Percentiles rank a stretch among this genome's conserved stretches.
Evolutionary conservation across 805 yeast species (phyloP).

Genomic region (Saccharomyces kudriavzevii): DNA sequence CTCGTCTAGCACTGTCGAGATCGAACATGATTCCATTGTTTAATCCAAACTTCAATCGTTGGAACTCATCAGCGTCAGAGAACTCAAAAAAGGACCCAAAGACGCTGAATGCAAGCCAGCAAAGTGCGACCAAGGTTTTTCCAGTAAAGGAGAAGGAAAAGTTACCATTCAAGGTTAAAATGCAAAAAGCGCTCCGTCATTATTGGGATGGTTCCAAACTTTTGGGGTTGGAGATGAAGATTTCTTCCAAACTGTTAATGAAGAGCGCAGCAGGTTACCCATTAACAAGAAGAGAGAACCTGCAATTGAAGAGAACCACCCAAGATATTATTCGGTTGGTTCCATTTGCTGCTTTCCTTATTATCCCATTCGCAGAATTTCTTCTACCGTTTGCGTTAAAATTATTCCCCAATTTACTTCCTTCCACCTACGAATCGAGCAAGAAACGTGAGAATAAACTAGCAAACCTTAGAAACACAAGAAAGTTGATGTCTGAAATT

Average conservation of each 20-base stretch:
- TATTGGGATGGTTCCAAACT: constrained; percentile 96
- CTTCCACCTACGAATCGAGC: constrained; percentile 79
- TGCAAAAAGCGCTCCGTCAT: constrained; percentile 83
- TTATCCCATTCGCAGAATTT: constrained; percentile 91
- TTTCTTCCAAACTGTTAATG: constrained; percentile 70
- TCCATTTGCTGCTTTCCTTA: constrained; percentile 83
- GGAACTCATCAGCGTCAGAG: neutral
- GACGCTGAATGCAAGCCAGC: neutral
- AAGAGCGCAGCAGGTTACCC: constrained; percentile 88
- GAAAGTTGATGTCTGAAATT: constrained; percentile 54
- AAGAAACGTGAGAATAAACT: constrained; percentile 52
- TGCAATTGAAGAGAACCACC: constrained; percentile 81
- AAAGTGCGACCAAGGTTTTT: neutral
- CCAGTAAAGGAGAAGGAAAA: constrained; percentile 26
- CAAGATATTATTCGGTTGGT: constrained; percentile 79
- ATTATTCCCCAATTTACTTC: constrained; percentile 87
- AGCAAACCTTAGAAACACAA: constrained; percentile 50
- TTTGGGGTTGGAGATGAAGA: constrained; percentile 79
- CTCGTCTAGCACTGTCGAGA: neutral
- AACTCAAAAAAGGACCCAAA: neutral
- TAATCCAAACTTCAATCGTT: neutral
- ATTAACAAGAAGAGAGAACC: constrained; percentile 78
- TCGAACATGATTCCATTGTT: neutral
- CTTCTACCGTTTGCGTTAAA: constrained; percentile 82
- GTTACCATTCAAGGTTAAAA: constrained; percentile 64